Evolutionary conservation across 1,284 basidiomycete species (phyloP), one percentile per base, ranked within the genome.

Genomic region (Fomitopsis schrenkii): DNA sequence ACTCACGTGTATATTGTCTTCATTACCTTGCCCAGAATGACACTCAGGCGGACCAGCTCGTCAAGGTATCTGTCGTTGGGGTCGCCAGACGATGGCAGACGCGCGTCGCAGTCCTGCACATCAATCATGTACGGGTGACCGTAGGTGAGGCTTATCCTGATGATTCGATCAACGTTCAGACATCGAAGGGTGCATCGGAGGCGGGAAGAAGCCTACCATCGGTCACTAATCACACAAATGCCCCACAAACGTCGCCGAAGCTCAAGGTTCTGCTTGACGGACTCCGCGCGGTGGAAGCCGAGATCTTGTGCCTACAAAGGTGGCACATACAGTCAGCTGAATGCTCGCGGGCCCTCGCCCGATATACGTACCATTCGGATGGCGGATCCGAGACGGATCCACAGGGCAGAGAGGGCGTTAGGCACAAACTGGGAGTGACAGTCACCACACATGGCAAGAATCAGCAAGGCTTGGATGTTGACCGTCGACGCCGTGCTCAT

Each of bases 111-210:
- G 74, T 97, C 95, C 66, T 90, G 86, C 3, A 97, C 85, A 73
- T 97, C 93, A 66, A 97, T 95, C 87, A 95, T 91, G 73, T 88
- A 90, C 2, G 95, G 93, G 68, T 93, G 91, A 1, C 93, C 93
- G 70, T 91, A 94, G 41, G 90, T 86, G 46, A 90, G 76, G 72
- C 88, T 90, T 60, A 85, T 82, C 90, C 90, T 92, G 70, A 46
- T 22, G 12, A 19, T 41, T 22, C 8, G 6, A 36, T 55, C 46
- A 38, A 55, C 6, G 12, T 19, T 6, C 33, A 60, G n/a, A 22
- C 38, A 36, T 28, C 17, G n/a, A 46, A 59, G 45, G 55, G 54
- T 15, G 52, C 40, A 59, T 55, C 30, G 28, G 55, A 41, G 48
- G 19, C 6, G 1, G 19, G 46, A 40, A 60, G 46, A 55, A 53